Evolutionary conservation across 805 yeast species (phyloP).

Genomic region (Saturnispora silvae): DNA sequence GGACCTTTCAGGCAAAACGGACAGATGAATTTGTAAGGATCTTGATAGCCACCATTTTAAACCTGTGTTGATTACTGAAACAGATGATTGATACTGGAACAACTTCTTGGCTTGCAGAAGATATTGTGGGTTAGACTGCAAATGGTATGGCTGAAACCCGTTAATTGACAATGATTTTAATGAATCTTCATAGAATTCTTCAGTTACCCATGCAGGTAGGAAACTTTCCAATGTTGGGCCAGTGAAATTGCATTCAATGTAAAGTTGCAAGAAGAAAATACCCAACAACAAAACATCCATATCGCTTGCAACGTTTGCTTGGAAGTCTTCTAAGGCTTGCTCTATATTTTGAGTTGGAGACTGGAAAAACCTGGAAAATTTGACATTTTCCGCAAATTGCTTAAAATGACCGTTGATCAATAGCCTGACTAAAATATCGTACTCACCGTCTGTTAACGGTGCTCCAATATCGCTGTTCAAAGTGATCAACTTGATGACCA

Average conservation of each 20-base stretch:
- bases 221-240: conserved; percentile 51
- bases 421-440: conserved; percentile 1
- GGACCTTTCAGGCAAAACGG: conserved; percentile 54
- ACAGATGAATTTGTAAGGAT: conserved; percentile 51
- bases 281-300: conserved; percentile 30
- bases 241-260: conserved; percentile 68
- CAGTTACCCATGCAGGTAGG: conserved; percentile 6
- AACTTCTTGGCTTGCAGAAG: conserved; percentile 1
- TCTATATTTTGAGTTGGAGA: conserved; percentile 1
- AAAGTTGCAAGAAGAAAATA: conserved; percentile 53
- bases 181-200: conserved; percentile 5
- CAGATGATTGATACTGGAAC: conserved; percentile 7
- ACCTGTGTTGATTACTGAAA: conserved; percentile 34
- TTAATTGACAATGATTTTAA: conserved; percentile 15
- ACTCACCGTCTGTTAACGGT: conserved; percentile 4
- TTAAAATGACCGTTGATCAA: conserved; percentile 7
- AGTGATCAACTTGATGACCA: conserved; percentile 2
- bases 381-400: conserved; percentile 3
- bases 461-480: conserved; percentile 3
- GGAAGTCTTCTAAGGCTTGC: background rate
- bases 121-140: conserved; percentile 19
- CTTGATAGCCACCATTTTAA: conserved; percentile 71
- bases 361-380: conserved; percentile 15
- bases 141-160: conserved; percentile 65
- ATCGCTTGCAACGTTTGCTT: background rate